phyloP scores from a whole-genome alignment of 2,329 filamentous ascomycete species.

The Monosporascus ibericus region DNA sequence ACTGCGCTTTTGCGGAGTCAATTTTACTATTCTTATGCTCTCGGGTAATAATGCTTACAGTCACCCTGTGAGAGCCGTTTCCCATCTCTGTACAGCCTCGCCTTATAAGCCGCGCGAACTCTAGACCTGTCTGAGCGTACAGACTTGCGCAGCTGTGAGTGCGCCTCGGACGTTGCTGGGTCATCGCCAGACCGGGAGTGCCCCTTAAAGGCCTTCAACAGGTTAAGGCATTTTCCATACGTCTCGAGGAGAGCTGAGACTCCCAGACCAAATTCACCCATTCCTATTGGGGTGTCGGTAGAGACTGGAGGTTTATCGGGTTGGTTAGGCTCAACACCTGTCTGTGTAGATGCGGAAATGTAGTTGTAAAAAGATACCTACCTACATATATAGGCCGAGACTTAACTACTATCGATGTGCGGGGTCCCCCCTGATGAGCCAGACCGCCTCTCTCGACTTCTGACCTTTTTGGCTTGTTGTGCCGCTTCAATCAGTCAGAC shows the following conservation, averaged over 20 bases:
- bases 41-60: constrained; percentile 28
- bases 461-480: no score
- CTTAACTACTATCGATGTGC: neutral
- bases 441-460: no score
- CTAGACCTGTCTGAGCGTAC: constrained; percentile 34
- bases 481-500: no score
- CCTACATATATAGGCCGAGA: no score
- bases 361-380: no score
- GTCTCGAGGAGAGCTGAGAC: constrained; percentile 40
- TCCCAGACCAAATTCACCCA: constrained; percentile 36
- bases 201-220: constrained; percentile 31
- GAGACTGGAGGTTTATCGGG: no score
- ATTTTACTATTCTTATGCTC: neutral
- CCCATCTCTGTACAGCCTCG: constrained; percentile 34
- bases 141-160: constrained; percentile 28
- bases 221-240: constrained; percentile 39
- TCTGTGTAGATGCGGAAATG: no score
- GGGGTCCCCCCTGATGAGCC: no score
- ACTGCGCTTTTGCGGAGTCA: constrained; percentile 23
- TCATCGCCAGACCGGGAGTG: constrained; percentile 5
- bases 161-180: constrained; percentile 13
- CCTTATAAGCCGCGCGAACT: constrained; percentile 37
- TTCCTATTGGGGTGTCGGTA: constrained; percentile 9
- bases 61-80: constrained; percentile 40
- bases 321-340: no score